Evolutionary conservation across 2,329 filamentous ascomycete genomes (phyloP).

Genomic region (Venturia asperata): DNA sequence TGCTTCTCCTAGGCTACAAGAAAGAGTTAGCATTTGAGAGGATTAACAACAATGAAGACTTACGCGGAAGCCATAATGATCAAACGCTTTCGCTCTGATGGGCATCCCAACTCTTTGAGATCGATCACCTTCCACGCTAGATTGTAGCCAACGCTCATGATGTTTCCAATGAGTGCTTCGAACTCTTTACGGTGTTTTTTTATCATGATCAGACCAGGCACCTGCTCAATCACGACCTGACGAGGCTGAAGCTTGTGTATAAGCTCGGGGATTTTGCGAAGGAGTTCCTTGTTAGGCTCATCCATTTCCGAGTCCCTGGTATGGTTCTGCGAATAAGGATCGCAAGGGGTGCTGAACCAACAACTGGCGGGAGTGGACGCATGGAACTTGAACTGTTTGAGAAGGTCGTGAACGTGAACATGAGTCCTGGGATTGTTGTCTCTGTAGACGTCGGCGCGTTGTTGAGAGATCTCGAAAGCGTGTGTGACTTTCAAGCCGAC

Average conservation of each 20-base stretch:
- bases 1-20: not conserved
- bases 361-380: too few species aligned
- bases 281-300: not conserved
- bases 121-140: not conserved
- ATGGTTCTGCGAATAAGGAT: not conserved
- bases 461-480: not conserved
- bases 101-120: not conserved
- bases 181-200: not conserved
- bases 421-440: not conserved
- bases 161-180: too few species aligned
- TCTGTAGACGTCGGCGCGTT: not conserved
- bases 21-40: too few species aligned
- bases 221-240: constrained; percentile 9
- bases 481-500: not conserved
- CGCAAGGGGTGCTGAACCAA: not conserved
- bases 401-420: not conserved
- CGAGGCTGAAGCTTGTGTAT: not conserved
- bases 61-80: not conserved
- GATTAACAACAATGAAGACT: not conserved
- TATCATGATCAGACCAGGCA: not conserved
- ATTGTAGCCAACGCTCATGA: not conserved
- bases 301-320: not conserved
- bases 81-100: not conserved
- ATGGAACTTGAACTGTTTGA: not conserved
- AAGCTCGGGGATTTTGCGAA: not conserved